These are phyloP conservation scores for Paraurostyla sp. DNA, from an alignment of 73 alveolate species.

Conservation along the genomic window DNA sequence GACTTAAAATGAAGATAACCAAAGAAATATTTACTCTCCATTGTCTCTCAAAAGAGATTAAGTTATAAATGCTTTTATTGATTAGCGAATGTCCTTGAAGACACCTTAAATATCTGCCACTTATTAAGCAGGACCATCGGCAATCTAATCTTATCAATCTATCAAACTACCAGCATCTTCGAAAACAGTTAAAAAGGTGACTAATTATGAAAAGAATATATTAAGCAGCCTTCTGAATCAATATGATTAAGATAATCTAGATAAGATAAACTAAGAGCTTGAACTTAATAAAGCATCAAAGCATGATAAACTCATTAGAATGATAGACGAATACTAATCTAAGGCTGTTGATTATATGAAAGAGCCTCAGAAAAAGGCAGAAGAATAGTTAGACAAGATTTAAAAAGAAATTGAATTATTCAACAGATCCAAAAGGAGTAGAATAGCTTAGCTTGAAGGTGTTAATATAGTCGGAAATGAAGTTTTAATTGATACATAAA, in stretches of 20 bases:
- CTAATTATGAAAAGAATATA: slow-evolving; percentile 10
- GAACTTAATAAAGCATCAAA: slow-evolving; percentile 37
- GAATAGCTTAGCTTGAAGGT: slow-evolving; percentile 22
- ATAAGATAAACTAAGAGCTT: background rate
- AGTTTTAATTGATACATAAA: background rate
- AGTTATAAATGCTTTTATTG: slow-evolving; percentile 23
- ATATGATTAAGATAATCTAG: slow-evolving; percentile 44
- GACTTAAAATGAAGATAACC: background rate
- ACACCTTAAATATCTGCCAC: background rate
- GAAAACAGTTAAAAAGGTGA: background rate
- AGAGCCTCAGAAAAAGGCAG: slow-evolving; percentile 41
- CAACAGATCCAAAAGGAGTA: background rate
- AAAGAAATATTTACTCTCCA: background rate
- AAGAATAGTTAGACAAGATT: slow-evolving; percentile 16
- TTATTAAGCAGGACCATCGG: background rate
- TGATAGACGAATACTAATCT: background rate
- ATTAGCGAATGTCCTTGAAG: background rate
- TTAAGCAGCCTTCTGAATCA: background rate
- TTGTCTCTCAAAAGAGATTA: background rate
- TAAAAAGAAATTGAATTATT: slow-evolving; percentile 40
- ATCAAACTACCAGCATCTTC: slow-evolving; percentile 27
- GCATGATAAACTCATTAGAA: background rate
- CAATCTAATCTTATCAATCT: background rate
- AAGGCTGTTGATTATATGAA: slow-evolving; percentile 2
- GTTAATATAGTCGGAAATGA: background rate